Percentiles rank a stretch among this genome's conserved stretches.
phyloP scores from a whole-genome alignment of 1,284 basidiomycete species.

The Fomitopsis palustris region DNA sequence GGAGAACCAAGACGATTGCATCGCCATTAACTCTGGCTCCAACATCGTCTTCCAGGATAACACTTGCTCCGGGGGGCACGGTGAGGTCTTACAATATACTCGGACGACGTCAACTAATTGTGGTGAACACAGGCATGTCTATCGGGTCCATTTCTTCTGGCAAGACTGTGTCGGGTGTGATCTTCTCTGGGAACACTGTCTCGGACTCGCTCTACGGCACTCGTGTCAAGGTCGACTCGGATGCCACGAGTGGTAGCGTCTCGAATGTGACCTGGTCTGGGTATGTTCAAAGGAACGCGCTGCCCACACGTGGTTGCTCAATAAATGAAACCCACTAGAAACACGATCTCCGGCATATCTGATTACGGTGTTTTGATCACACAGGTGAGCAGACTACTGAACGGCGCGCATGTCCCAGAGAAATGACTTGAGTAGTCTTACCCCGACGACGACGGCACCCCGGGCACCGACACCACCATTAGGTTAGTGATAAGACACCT shows the following conservation, averaged over 20 bases:
- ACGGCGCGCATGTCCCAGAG: too few species aligned
- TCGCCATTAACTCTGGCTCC: constrained; percentile 55
- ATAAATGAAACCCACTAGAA: constrained; percentile 3
- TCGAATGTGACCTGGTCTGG: constrained; percentile 35
- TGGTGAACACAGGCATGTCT: constrained; percentile 24
- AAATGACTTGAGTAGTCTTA: constrained; percentile 24
- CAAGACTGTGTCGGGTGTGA: constrained; percentile 43
- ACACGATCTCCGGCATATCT: constrained; percentile 23
- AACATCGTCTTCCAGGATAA: constrained; percentile 54
- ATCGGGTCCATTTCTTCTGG: constrained; percentile 44
- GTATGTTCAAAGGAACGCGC: neutral
- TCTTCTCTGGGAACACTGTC: constrained; percentile 44
- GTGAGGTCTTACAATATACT: constrained; percentile 16
- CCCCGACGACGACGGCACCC: constrained; percentile 34
- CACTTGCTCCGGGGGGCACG: constrained; percentile 54
- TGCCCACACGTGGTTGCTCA: too few species aligned
- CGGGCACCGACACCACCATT: constrained; percentile 32
- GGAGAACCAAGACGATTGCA: constrained; percentile 52
- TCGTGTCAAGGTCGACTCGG: constrained; percentile 37
- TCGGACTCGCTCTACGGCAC: constrained; percentile 19
- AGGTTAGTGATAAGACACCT: constrained; percentile 11
- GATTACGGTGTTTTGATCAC: constrained; percentile 38
- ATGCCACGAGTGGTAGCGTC: constrained; percentile 32
- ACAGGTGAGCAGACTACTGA: constrained; percentile 13
- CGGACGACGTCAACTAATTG: too few species aligned